phyloP scores from a whole-genome alignment of 1,284 basidiomycete species.

The Ganoderma boninense region DNA sequence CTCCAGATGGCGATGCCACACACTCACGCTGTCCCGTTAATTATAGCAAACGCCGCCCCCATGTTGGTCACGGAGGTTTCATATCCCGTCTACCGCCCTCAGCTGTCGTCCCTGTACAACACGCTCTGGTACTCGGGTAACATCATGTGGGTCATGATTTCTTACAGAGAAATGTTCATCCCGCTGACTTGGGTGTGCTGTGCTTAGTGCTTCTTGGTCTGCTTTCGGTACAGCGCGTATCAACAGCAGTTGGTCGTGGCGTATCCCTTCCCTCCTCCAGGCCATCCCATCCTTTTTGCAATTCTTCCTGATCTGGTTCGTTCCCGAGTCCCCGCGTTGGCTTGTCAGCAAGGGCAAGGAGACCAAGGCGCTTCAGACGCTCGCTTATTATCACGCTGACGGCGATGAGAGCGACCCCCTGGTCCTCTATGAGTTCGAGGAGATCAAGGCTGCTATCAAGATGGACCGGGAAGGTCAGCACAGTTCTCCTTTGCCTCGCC shows the following conservation, averaged over 20 bases:
- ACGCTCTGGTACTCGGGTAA: slow-evolving; percentile 84
- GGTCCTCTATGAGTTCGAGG: slow-evolving; percentile 76
- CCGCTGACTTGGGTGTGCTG: slow-evolving; percentile 17
- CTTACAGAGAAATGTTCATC: not conserved
- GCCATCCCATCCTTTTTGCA: slow-evolving; percentile 70
- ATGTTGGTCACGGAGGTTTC: slow-evolving; percentile 81
- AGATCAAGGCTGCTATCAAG: slow-evolving; percentile 79
- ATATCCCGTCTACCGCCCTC: slow-evolving; percentile 80
- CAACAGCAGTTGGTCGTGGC: slow-evolving; percentile 74
- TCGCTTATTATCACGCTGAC: slow-evolving; percentile 82
- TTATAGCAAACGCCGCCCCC: slow-evolving; percentile 70
- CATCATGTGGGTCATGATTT: slow-evolving; percentile 58
- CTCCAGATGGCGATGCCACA: not conserved
- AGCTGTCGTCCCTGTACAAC: slow-evolving; percentile 78
- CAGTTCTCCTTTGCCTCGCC: not conserved
- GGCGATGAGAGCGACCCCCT: slow-evolving; percentile 74
- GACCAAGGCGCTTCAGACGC: slow-evolving; percentile 62
- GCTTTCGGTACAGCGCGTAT: slow-evolving; percentile 80
- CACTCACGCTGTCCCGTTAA: slow-evolving; percentile 8
- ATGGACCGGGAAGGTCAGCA: slow-evolving; percentile 58
- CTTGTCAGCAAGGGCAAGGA: slow-evolving; percentile 72
- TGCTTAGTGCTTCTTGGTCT: slow-evolving; percentile 73
- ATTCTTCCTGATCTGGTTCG: slow-evolving; percentile 64
- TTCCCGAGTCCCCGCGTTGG: slow-evolving; percentile 79
- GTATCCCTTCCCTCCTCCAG: slow-evolving; percentile 75